Percentiles rank a stretch among this genome's conserved stretches.
Evolutionary conservation across 345 rosid species (phyloP).

Genomic region (Camelina hispida): DNA sequence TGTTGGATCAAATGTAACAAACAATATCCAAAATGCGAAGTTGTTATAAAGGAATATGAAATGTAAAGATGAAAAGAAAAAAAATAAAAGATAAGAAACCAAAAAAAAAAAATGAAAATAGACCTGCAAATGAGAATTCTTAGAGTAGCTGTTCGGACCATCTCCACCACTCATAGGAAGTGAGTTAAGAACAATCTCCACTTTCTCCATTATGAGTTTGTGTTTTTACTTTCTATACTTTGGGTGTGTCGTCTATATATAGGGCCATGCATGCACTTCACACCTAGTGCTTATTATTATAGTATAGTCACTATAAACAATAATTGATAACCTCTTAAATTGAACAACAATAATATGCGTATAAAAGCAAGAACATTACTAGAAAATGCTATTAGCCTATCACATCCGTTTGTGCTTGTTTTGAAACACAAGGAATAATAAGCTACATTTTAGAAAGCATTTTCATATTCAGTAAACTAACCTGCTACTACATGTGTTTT

Average conservation of each 20-base stretch:
- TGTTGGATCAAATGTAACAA: too few species aligned
- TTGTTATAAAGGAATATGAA: neutral
- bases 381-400: neutral
- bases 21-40: too few species aligned
- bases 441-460: too few species aligned
- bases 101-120: neutral
- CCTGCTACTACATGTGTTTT: slow-evolving; percentile 1
- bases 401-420: neutral
- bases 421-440: neutral
- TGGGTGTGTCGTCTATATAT: slow-evolving; percentile 32
- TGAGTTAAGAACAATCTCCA: slow-evolving; percentile 43
- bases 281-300: slow-evolving; percentile 12
- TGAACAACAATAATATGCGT: neutral
- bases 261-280: slow-evolving; percentile 29
- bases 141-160: slow-evolving; percentile 58
- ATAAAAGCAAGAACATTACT: neutral
- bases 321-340: slow-evolving; percentile 11
- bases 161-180: slow-evolving; percentile 58
- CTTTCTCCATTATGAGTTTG: slow-evolving; percentile 25
- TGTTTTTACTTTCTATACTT: slow-evolving; percentile 21
- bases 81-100: too few species aligned
- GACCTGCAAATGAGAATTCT: slow-evolving; percentile 64
- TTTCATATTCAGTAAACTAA: slow-evolving; percentile 12
- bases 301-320: slow-evolving; percentile 16
- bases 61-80: neutral